Conservation (phyloP, 805 yeast genomes). For the Myxozyma geophila region DNA sequence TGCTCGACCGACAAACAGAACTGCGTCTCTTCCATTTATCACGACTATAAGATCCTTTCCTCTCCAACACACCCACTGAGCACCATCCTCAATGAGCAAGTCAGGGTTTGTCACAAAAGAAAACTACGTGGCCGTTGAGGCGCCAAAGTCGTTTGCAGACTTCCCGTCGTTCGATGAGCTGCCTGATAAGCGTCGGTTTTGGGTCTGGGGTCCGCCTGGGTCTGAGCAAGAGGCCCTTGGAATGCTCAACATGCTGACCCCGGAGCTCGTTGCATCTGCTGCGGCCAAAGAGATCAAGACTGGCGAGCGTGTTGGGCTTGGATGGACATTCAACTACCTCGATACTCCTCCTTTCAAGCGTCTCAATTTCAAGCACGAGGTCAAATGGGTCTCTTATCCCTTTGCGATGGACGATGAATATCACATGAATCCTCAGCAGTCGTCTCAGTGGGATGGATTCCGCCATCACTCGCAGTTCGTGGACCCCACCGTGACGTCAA, state of each 20-base stretch:
- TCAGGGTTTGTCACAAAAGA: slow-evolving; percentile 14
- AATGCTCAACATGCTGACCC: slow-evolving; percentile 39
- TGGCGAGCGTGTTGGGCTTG: slow-evolving; percentile 38
- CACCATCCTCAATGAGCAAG: neutral
- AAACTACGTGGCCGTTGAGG: slow-evolving; percentile 12
- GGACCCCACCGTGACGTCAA: slow-evolving; percentile 18
- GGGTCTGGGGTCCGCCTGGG: slow-evolving; percentile 43
- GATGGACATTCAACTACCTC: slow-evolving; percentile 37
- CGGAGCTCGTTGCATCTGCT: slow-evolving; percentile 37
- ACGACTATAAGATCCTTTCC: neutral
- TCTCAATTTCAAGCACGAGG: slow-evolving; percentile 23
- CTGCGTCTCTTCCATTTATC: neutral
- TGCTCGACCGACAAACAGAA: neutral
- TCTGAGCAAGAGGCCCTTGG: slow-evolving; percentile 42
- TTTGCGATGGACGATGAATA: slow-evolving; percentile 42
- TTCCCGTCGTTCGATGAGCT: slow-evolving; percentile 40
- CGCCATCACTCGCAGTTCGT: slow-evolving; percentile 42
- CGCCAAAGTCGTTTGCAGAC: slow-evolving; percentile 29
- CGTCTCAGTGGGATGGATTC: slow-evolving; percentile 47
- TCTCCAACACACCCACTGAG: neutral
- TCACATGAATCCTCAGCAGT: slow-evolving; percentile 43
- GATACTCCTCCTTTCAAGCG: slow-evolving; percentile 36
- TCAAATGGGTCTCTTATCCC: slow-evolving; percentile 21
- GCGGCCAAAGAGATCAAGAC: slow-evolving; percentile 37
- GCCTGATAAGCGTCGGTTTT: slow-evolving; percentile 38